Percentiles rank a stretch among this genome's conserved stretches.
phyloP scores from a whole-genome alignment of 768 basidiomycete genomes.

The Boletus coccyginus region DNA sequence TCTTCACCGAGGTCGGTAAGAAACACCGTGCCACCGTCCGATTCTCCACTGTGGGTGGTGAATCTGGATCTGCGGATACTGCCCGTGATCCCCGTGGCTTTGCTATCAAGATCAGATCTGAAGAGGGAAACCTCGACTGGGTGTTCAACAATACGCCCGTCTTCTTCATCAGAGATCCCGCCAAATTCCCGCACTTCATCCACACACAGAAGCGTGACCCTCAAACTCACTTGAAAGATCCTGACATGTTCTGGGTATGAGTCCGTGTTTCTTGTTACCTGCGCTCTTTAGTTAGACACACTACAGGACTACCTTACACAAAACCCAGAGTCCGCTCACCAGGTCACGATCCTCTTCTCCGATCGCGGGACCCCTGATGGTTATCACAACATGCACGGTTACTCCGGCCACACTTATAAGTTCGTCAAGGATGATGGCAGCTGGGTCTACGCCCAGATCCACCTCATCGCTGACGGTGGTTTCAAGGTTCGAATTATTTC shows the following conservation, averaged over 20 bases:
- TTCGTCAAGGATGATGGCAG: constrained; percentile 82
- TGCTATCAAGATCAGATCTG: constrained; percentile 83
- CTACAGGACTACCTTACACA: constrained; percentile 81
- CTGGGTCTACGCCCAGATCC: constrained; percentile 85
- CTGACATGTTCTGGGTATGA: constrained; percentile 78
- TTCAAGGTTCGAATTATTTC: constrained; percentile 55
- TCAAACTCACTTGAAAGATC: constrained; percentile 86
- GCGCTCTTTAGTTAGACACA: background rate
- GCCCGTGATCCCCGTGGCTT: constrained; percentile 94
- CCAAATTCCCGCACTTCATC: constrained; percentile 92
- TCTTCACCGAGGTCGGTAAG: constrained; percentile 66
- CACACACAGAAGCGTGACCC: constrained; percentile 93
- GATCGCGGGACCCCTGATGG: constrained; percentile 93
- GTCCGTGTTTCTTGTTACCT: background rate
- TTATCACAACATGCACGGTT: constrained; percentile 87
- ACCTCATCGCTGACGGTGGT: constrained; percentile 74
- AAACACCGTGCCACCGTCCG: constrained; percentile 74
- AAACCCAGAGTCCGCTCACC: constrained; percentile 88
- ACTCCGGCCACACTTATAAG: constrained; percentile 91
- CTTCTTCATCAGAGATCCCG: constrained; percentile 85
- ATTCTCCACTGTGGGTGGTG: constrained; percentile 94
- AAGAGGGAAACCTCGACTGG: constrained; percentile 90
- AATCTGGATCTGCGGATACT: constrained; percentile 85
- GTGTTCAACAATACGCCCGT: constrained; percentile 93
- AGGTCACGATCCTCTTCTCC: constrained; percentile 88